These are phyloP conservation scores for Corylus avellana DNA, from an alignment of 306 rosid genomes.

Conservation along the genomic window DNA sequence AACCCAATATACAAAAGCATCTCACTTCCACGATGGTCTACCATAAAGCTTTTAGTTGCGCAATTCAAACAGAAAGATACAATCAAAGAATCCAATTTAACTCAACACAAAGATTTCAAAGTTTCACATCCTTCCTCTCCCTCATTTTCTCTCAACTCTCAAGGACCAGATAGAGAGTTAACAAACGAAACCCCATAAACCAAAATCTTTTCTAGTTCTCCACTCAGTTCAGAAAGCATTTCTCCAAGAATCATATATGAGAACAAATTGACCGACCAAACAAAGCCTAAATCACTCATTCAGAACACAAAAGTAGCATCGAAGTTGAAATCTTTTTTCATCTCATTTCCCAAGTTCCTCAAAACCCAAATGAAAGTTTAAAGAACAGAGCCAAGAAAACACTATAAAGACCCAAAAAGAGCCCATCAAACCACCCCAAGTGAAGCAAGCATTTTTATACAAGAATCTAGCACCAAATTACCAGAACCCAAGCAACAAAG, in stretches of 20 bases:
- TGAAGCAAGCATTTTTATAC: neutral
- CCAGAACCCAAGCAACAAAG: constrained; percentile 1
- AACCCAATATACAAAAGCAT: neutral
- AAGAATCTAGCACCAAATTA: constrained; percentile 11
- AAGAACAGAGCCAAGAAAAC: constrained; percentile 24
- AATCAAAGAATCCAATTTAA: neutral
- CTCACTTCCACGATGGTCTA: neutral
- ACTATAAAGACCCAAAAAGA: neutral
- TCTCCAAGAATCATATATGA: constrained; percentile 18
- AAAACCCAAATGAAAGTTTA: constrained; percentile 15
- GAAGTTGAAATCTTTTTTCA: neutral
- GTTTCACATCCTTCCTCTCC: constrained; percentile 18
- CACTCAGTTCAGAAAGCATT: neutral
- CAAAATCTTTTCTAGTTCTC: neutral
- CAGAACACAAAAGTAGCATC: constrained; percentile 23
- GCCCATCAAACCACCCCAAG: neutral
- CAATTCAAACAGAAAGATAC: neutral
- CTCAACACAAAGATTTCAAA: constrained; percentile 1
- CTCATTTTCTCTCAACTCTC: constrained; percentile 25
- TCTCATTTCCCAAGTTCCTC: neutral
- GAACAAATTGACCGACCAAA: constrained; percentile 15
- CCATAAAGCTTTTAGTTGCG: neutral
- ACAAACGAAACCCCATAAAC: neutral
- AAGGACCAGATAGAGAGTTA: constrained; percentile 14
- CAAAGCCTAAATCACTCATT: neutral